Percentiles rank a stretch among this genome's conserved stretches.
phyloP scores from a whole-genome alignment of 129 eudicot species.

The Lactuca saligna region DNA sequence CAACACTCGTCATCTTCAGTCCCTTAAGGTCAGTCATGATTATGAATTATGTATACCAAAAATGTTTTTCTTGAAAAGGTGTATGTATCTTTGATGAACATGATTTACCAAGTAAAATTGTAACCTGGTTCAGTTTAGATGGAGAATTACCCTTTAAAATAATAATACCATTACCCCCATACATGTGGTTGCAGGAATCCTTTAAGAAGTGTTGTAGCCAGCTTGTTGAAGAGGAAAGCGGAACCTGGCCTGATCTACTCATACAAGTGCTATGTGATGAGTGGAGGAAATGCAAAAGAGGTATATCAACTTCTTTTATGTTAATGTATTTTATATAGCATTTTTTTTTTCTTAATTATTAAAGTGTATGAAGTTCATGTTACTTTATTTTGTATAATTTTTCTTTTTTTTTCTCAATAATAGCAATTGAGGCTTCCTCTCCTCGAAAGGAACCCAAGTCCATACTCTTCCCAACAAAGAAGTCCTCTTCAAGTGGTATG shows the following conservation, averaged over 20 bases:
- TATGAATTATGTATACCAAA: not conserved
- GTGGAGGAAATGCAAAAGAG: conserved; percentile 97
- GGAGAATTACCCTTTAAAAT: too few relatives aligned
- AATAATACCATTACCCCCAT: too few relatives aligned
- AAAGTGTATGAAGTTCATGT: conserved; percentile 4
- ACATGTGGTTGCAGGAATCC: conserved; percentile 48
- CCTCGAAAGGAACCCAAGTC: conserved; percentile 75
- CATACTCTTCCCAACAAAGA: conserved; percentile 54
- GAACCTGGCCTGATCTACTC: conserved; percentile 83
- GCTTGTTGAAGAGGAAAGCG: conserved; percentile 63
- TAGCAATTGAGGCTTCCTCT: conserved; percentile 91
- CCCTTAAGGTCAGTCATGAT: conserved; percentile 56
- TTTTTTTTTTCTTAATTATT: too few relatives aligned
- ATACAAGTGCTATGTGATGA: conserved; percentile 72
- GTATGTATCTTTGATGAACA: conserved; percentile 10
- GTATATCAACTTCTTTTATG: conserved; percentile 26
- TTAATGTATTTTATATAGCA: too few relatives aligned
- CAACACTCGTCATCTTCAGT: conserved; percentile 57
- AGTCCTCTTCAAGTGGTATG: conserved; percentile 51
- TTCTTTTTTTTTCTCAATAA: conserved; percentile 14
- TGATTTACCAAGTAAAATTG: not conserved
- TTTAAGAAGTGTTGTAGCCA: conserved; percentile 43
- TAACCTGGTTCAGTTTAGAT: conserved; percentile 1
- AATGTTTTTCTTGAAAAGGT: not conserved
- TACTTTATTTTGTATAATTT: not conserved